A percentile compares a stretch with the other conserved stretches of the same genome.
phyloP scores from a whole-genome alignment of 441 rosid genomes.

The Croton laevigatus region DNA sequence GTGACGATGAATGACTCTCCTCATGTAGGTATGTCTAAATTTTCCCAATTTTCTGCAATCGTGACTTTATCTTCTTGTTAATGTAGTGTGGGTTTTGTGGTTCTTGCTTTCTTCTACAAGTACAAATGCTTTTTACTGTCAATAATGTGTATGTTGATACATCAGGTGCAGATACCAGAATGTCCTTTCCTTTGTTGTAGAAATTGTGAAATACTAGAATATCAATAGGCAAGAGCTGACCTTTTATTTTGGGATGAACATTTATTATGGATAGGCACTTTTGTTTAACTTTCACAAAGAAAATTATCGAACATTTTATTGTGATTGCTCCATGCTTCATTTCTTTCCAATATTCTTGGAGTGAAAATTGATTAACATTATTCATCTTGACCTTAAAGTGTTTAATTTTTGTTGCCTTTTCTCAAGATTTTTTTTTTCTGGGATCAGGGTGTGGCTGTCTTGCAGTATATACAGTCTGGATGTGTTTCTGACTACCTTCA shows the following conservation, averaged over 20 bases:
- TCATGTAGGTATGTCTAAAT: slow-evolving; percentile 71
- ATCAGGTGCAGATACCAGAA: not conserved
- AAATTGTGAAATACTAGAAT: not conserved
- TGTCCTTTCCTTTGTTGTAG: not conserved
- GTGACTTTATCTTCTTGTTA: not conserved
- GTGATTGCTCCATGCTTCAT: not conserved
- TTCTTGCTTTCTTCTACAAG: not conserved
- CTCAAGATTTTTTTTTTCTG: not conserved
- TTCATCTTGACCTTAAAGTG: not conserved
- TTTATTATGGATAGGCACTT: not conserved
- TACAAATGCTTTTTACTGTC: not conserved
- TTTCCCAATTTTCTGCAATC: not conserved
- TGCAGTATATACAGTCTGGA: not conserved
- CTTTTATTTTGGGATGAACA: not conserved
- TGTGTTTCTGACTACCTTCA: not conserved
- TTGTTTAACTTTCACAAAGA: not conserved
- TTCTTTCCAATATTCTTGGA: not conserved
- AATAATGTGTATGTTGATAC: not conserved
- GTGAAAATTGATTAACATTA: no score
- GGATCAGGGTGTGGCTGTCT: not conserved
- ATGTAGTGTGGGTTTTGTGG: not conserved
- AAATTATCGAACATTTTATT: not conserved
- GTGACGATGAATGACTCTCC: slow-evolving; percentile 78
- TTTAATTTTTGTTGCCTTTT: not conserved
- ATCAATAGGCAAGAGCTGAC: no score